Percentiles rank a stretch among this genome's conserved stretches.
These are phyloP conservation scores for Chrysopogon serrulatus DNA, from an alignment of 176 grass and related monocot genomes.

Conservation along the genomic window DNA sequence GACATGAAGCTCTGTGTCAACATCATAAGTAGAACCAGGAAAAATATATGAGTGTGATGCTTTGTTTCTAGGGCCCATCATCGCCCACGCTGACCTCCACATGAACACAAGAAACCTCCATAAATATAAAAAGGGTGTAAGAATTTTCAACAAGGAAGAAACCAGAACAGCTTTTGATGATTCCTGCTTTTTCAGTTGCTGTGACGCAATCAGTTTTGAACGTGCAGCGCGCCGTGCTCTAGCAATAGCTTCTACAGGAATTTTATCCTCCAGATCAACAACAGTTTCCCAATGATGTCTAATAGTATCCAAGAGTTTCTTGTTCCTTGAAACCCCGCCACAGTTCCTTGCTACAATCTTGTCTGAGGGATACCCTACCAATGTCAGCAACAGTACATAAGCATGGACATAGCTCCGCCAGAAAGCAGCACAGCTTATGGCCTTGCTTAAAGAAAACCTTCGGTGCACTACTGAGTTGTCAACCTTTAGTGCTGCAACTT, in stretches of 20 bases:
- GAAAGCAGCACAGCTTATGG: slow-evolving; percentile 39
- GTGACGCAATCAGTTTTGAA: slow-evolving; percentile 28
- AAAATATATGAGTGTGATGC: slow-evolving; percentile 33
- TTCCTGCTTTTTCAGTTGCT: slow-evolving; percentile 27
- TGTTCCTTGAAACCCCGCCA: slow-evolving; percentile 30
- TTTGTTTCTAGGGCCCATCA: slow-evolving; percentile 16
- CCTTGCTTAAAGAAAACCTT: slow-evolving; percentile 48
- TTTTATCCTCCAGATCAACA: slow-evolving; percentile 61
- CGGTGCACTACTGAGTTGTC: not conserved
- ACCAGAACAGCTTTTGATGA: slow-evolving; percentile 32
- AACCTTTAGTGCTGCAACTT: slow-evolving; percentile 43
- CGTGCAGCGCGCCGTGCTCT: slow-evolving; percentile 61
- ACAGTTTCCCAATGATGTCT: slow-evolving; percentile 50
- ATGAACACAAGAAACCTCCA: slow-evolving; percentile 43
- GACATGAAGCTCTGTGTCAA: slow-evolving; percentile 38
- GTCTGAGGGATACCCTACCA: slow-evolving; percentile 57
- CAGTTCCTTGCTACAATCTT: slow-evolving; percentile 40
- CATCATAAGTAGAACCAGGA: slow-evolving; percentile 38
- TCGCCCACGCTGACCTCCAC: slow-evolving; percentile 30
- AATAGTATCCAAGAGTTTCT: slow-evolving; percentile 40
- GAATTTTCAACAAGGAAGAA: slow-evolving; percentile 37
- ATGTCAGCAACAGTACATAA: slow-evolving; percentile 61
- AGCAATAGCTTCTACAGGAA: slow-evolving; percentile 66
- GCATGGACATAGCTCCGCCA: slow-evolving; percentile 64
- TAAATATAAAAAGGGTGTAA: slow-evolving; percentile 42